phyloP scores from a whole-genome alignment of 2,329 filamentous ascomycete genomes.

The Claviceps humidiphila region DNA sequence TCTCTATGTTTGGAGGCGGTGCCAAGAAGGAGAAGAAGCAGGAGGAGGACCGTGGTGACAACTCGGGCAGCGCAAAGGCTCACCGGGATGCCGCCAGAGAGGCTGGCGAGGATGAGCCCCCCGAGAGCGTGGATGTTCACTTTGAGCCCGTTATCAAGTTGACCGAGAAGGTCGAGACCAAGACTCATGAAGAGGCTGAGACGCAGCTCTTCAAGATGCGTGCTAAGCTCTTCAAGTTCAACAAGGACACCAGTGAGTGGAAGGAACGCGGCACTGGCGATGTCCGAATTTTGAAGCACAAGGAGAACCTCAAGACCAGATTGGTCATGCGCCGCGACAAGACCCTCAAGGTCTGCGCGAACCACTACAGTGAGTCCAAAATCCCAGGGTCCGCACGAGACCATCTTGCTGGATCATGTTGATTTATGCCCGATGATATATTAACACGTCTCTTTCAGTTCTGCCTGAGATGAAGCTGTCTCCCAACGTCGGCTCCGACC shows the following conservation, averaged over 20 bases:
- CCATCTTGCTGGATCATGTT: too few species aligned
- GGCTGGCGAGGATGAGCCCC: constrained; percentile 56
- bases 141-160: constrained; percentile 95
- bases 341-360: constrained; percentile 99
- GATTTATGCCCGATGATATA: not conserved
- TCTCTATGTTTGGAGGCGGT: constrained; percentile 97
- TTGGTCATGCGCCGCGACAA: constrained; percentile 98
- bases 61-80: constrained; percentile 77
- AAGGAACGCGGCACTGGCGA: constrained; percentile 98
- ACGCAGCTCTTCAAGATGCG: constrained; percentile 99
- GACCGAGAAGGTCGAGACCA: constrained; percentile 91
- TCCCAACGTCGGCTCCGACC: constrained; percentile 94
- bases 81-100: constrained; percentile 51
- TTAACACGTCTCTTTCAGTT: constrained; percentile 37
- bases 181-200: constrained; percentile 97
- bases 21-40: constrained; percentile 96
- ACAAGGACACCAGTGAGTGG: constrained; percentile 86
- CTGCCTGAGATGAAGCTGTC: constrained; percentile 98
- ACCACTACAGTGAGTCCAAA: constrained; percentile 79
- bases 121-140: constrained; percentile 85
- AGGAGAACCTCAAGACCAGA: constrained; percentile 94
- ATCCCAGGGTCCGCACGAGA: not conserved
- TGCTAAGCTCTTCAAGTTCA: constrained; percentile 98
- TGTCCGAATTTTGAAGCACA: constrained; percentile 93
- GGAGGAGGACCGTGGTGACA: constrained; percentile 69